Conservation (phyloP, 768 basidiomycete species). For the Boletus bicolor region DNA sequence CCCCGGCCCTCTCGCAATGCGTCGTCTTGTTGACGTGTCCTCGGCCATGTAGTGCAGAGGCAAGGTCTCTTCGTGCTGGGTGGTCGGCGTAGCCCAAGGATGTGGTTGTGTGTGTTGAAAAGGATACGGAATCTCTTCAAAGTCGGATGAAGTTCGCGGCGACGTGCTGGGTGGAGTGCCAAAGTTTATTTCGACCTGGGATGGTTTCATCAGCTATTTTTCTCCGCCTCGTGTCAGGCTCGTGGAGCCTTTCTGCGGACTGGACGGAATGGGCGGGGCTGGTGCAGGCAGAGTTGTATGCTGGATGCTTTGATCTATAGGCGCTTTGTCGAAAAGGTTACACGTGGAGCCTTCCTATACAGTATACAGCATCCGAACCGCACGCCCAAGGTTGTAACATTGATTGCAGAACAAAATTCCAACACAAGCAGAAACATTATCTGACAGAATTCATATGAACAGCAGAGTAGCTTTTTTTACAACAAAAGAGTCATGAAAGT, state of each 20-base stretch:
- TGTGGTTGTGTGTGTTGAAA: constrained; percentile 29
- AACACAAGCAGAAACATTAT: constrained; percentile 10
- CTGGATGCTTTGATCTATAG: neutral
- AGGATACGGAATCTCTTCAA: constrained; percentile 68
- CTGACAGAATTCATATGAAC: constrained; percentile 16
- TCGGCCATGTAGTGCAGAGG: constrained; percentile 54
- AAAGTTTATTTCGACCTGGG: constrained; percentile 70
- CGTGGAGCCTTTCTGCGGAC: neutral
- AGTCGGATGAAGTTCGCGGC: constrained; percentile 58
- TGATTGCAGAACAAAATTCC: neutral
- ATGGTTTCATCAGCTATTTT: constrained; percentile 52
- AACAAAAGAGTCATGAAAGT: neutral
- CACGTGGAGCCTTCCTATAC: constrained; percentile 7
- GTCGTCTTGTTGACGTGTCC: constrained; percentile 46
- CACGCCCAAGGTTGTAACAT: neutral
- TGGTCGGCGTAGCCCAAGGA: constrained; percentile 26
- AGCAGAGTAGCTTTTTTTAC: constrained; percentile 15
- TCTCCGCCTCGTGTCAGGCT: constrained; percentile 11
- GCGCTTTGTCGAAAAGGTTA: neutral
- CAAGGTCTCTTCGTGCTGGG: constrained; percentile 38
- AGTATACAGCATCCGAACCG: too few species aligned
- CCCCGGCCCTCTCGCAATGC: constrained; percentile 38
- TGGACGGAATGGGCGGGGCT: neutral
- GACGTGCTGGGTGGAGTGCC: constrained; percentile 51
- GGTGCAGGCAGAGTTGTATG: neutral